Conservation (phyloP, 164 flowering plant species). For the Chimonanthus praecox region DNA sequence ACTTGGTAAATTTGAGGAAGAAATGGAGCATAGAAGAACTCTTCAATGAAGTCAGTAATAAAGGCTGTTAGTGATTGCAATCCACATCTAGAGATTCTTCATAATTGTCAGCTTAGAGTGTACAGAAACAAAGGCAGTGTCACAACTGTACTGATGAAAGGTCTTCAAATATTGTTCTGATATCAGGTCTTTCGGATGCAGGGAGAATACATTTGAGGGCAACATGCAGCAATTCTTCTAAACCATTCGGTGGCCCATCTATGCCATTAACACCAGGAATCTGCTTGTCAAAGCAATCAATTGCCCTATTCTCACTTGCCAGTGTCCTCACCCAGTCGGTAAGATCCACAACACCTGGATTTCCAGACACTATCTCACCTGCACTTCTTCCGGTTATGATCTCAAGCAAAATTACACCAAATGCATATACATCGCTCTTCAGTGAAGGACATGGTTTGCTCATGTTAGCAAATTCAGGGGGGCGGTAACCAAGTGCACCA, state of each 20-base stretch:
- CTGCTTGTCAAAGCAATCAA: constrained; percentile 43
- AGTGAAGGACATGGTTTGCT: constrained; percentile 68
- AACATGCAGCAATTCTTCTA: constrained; percentile 43
- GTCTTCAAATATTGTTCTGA: constrained; percentile 47
- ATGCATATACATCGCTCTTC: constrained; percentile 75
- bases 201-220: constrained; percentile 61
- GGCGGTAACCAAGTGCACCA: constrained; percentile 68
- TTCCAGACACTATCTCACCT: constrained; percentile 45
- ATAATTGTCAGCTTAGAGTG: not conserved
- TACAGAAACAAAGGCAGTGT: not conserved
- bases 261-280: constrained; percentile 16
- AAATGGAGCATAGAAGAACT: not conserved
- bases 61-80: not conserved
- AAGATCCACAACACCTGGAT: constrained; percentile 47
- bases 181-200: constrained; percentile 69
- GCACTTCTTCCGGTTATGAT: constrained; percentile 61
- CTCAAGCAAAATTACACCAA: constrained; percentile 66
- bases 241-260: constrained; percentile 15
- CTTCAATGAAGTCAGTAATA: constrained; percentile 10
- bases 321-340: constrained; percentile 64
- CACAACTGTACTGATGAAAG: constrained; percentile 31
- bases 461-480: constrained; percentile 73
- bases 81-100: constrained; percentile 2
- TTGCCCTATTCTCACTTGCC: constrained; percentile 37
- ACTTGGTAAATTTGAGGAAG: not conserved